A percentile compares a stretch with the other conserved stretches of the same genome.
Conservation (phyloP, 2,329 filamentous ascomycete species). For the Domatiomyces globalis region DNA sequence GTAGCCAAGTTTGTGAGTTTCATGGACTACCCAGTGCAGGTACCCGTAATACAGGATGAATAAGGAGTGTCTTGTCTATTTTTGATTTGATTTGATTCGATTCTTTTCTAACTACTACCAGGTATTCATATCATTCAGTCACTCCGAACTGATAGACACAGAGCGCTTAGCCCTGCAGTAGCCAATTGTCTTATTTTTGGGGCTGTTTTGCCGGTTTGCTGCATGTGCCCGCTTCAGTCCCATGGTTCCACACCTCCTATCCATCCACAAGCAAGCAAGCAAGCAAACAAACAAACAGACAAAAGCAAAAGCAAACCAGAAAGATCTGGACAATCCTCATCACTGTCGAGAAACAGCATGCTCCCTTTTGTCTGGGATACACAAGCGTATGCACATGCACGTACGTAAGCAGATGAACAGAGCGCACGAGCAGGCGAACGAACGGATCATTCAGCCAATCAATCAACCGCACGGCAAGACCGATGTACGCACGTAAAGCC, state of each 20-base stretch:
- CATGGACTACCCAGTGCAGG: too few species aligned
- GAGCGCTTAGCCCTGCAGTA: too few species aligned
- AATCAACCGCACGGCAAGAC: too few species aligned
- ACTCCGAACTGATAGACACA: too few species aligned
- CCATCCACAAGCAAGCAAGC: neutral
- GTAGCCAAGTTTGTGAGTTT: neutral
- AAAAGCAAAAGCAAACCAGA: neutral
- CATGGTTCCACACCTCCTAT: neutral
- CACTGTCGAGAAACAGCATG: neutral
- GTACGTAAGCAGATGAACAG: neutral
- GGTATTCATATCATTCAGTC: too few species aligned
- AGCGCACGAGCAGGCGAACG: neutral
- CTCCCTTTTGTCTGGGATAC: neutral
- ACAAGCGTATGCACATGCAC: neutral
- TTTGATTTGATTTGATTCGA: too few species aligned
- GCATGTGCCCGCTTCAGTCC: neutral
- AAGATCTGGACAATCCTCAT: neutral
- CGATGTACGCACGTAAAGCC: neutral
- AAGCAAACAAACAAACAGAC: neutral
- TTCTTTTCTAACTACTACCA: too few species aligned
- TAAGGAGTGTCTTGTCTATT: too few species aligned
- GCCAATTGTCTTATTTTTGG: too few species aligned
- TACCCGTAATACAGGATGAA: too few species aligned
- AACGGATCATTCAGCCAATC: neutral
- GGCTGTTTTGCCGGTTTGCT: too few species aligned